Evolutionary conservation across 306 rosid genomes (phyloP).

Genomic region (Medicago lupulina): DNA sequence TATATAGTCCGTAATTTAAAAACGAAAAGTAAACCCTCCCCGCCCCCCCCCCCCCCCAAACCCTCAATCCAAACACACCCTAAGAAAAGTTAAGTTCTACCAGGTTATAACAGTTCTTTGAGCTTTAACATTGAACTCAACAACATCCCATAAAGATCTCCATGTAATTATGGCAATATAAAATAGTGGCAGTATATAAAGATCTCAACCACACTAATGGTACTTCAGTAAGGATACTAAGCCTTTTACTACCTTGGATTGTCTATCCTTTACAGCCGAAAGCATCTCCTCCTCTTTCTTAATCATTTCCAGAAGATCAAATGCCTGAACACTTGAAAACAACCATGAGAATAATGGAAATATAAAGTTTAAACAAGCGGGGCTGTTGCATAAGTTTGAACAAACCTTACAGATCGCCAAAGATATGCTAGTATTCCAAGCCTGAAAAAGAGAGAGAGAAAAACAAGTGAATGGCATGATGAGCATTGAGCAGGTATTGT

Average conservation of each 20-base stretch:
- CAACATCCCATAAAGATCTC: slow-evolving; percentile 11
- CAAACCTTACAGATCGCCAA: slow-evolving; percentile 91
- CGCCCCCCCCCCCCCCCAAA: too few species aligned
- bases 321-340: slow-evolving; percentile 59
- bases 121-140: neutral
- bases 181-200: slow-evolving; percentile 7
- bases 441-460: slow-evolving; percentile 48
- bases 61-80: too few species aligned
- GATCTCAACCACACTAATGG: neutral
- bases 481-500: slow-evolving; percentile 30
- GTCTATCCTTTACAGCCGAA: slow-evolving; percentile 72
- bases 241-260: slow-evolving; percentile 65
- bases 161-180: neutral
- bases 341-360: slow-evolving; percentile 36
- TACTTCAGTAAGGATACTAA: slow-evolving; percentile 23
- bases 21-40: too few species aligned
- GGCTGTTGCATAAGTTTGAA: slow-evolving; percentile 32
- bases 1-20: too few species aligned
- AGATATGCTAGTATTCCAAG: slow-evolving; percentile 84
- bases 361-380: slow-evolving; percentile 30
- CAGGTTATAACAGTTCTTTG: neutral
- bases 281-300: slow-evolving; percentile 94
- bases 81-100: neutral
- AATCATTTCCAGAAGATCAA: slow-evolving; percentile 85
- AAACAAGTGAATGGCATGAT: slow-evolving; percentile 22